Evolutionary conservation across 495 filamentous ascomycete species (phyloP).

Genomic region (Elaphomyces granulatus): DNA sequence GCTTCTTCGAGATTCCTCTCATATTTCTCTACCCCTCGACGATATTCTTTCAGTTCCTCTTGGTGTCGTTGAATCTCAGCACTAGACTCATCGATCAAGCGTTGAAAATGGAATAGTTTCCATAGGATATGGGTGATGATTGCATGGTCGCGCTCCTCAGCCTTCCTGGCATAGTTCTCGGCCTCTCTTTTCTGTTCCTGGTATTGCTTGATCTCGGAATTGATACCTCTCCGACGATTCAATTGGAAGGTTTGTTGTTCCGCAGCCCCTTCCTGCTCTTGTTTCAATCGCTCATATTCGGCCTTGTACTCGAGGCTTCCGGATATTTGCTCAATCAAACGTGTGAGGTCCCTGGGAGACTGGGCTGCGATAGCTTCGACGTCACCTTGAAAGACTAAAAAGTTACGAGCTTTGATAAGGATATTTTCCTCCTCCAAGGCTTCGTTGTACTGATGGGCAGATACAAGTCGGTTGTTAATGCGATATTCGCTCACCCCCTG

Average conservation of each 20-base stretch:
- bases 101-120: slow-evolving; percentile 95
- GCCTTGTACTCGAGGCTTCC: slow-evolving; percentile 91
- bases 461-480: slow-evolving; percentile 84
- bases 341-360: slow-evolving; percentile 83
- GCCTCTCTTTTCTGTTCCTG: slow-evolving; percentile 95
- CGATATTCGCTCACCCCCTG: slow-evolving; percentile 86
- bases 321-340: slow-evolving; percentile 92
- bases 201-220: slow-evolving; percentile 95
- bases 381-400: slow-evolving; percentile 96
- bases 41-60: slow-evolving; percentile 87
- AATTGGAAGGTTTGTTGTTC: slow-evolving; percentile 82
- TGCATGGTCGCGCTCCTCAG: slow-evolving; percentile 77
- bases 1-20: slow-evolving; percentile 71
- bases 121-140: slow-evolving; percentile 90
- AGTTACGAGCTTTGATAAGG: slow-evolving; percentile 93
- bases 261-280: slow-evolving; percentile 67
- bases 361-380: slow-evolving; percentile 97
- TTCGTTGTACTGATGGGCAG: slow-evolving; percentile 84
- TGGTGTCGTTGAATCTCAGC: slow-evolving; percentile 88
- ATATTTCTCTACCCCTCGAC: slow-evolving; percentile 74
- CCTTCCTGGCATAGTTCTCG: slow-evolving; percentile 77
- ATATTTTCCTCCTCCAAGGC: slow-evolving; percentile 90
- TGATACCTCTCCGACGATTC: slow-evolving; percentile 80
- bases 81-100: slow-evolving; percentile 78
- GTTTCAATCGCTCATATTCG: slow-evolving; percentile 82